These are phyloP conservation scores for Baorangia bicolor DNA, from an alignment of 768 basidiomycete species.

Conservation along the genomic window DNA sequence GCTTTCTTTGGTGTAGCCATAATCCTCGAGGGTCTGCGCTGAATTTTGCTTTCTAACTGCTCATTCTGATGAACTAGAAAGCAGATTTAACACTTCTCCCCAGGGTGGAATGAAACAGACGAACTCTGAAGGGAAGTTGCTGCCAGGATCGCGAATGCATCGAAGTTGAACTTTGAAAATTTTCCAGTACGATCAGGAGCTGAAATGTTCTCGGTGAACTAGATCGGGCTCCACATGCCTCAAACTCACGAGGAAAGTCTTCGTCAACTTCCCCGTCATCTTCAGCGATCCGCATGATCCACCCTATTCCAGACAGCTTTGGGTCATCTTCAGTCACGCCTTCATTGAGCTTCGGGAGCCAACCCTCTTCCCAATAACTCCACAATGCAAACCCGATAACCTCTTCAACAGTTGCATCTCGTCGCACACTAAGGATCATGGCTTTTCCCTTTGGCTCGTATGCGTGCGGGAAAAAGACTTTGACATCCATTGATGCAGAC, in stretches of 20 bases:
- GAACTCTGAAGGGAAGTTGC: constrained; percentile 69
- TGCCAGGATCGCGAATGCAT: constrained; percentile 85
- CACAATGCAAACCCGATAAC: constrained; percentile 91
- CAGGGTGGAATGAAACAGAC: constrained; percentile 16
- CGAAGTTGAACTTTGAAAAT: constrained; percentile 85
- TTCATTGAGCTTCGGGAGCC: constrained; percentile 76
- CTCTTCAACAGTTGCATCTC: constrained; percentile 92
- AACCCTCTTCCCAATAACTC: constrained; percentile 90
- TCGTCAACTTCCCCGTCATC: constrained; percentile 98
- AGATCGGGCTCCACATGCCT: not conserved
- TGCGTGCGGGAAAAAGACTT: constrained; percentile 85
- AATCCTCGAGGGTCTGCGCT: constrained; percentile 70
- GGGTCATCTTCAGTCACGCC: constrained; percentile 61
- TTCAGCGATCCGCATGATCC: constrained; percentile 92
- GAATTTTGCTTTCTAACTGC: constrained; percentile 74
- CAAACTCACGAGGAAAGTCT: constrained; percentile 87
- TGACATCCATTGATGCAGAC: constrained; percentile 59
- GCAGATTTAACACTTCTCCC: not conserved
- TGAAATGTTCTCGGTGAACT: constrained; percentile 31
- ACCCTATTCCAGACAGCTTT: constrained; percentile 76
- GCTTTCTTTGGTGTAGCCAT: constrained; percentile 60
- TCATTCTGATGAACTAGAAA: constrained; percentile 71
- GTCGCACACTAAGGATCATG: constrained; percentile 74
- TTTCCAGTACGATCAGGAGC: constrained; percentile 88
- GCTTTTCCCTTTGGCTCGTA: constrained; percentile 55